Percentiles rank a stretch among this genome's conserved stretches.
These are phyloP conservation scores for Carex cristatella DNA, from an alignment of 176 grass and related monocot genomes.

Conservation along the genomic window DNA sequence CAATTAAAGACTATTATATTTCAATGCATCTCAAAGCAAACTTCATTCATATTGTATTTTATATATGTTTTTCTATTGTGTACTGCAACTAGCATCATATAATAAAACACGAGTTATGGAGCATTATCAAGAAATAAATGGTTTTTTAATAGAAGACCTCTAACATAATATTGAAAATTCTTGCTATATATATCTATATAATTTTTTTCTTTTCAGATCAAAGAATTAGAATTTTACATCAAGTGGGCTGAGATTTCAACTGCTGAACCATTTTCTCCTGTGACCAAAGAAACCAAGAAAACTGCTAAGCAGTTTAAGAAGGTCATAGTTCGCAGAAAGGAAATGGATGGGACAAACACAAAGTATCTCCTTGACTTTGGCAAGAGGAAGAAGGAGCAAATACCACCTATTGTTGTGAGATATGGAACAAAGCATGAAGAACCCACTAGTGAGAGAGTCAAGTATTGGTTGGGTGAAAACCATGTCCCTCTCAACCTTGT, in stretches of 20 bases:
- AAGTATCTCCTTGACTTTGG: conserved; percentile 97
- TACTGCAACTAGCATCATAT: not conserved
- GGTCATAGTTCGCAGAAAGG: conserved; percentile 87
- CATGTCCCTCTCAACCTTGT: conserved; percentile 76
- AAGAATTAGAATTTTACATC: conserved; percentile 89
- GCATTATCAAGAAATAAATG: not conserved
- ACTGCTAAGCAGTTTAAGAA: conserved; percentile 81
- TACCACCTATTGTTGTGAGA: conserved; percentile 84
- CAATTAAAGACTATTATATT: not conserved
- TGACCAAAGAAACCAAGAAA: conserved; percentile 83
- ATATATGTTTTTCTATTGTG: not conserved
- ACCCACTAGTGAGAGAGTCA: conserved; percentile 68
- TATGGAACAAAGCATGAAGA: conserved; percentile 72
- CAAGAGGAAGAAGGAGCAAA: conserved; percentile 51
- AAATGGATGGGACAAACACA: conserved; percentile 44
- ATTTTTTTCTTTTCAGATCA: conserved; percentile 57
- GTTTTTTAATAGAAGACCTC: not conserved
- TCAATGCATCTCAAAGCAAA: not conserved
- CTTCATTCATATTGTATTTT: not conserved
- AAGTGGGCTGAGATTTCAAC: conserved; percentile 75
- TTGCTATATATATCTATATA: conserved; percentile 18
- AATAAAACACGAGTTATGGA: not conserved
- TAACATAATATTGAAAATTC: not conserved
- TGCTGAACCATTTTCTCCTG: conserved; percentile 44
- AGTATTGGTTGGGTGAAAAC: conserved; percentile 86